Conservation (phyloP, 2,329 filamentous ascomycete species). For the Fusarium sp. region DNA sequence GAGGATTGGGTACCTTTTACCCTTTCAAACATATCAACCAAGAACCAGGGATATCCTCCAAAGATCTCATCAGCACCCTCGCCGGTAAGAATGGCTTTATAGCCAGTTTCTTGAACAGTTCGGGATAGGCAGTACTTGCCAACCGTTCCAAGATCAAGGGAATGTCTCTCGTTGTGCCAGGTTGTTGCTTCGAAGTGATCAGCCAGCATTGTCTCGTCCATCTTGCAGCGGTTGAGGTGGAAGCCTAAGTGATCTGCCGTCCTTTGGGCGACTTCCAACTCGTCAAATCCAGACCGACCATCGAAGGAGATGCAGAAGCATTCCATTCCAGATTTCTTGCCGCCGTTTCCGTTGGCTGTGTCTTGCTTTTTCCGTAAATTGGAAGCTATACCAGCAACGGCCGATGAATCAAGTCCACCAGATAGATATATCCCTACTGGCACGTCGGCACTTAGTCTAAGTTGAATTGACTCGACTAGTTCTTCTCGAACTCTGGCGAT, state of each 20-base stretch:
- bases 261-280: neutral
- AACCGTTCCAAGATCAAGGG: neutral
- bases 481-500: neutral
- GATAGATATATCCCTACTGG: neutral
- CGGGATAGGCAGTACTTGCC: neutral
- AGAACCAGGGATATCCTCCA: neutral
- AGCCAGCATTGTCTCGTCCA: neutral
- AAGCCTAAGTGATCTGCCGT: neutral
- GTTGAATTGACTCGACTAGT: neutral
- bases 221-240: neutral
- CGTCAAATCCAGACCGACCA: neutral
- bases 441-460: neutral
- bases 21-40: neutral
- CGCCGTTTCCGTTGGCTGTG: neutral
- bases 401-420: neutral
- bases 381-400: neutral
- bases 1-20: neutral
- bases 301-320: neutral
- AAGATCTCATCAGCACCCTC: constrained; percentile 3
- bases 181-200: neutral
- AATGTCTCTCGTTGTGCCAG: neutral
- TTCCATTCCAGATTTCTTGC: neutral
- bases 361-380: neutral
- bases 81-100: neutral
- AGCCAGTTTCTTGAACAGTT: neutral